Conservation (phyloP, 208 protist genomes). For the Phytomonas sp. region DNA sequence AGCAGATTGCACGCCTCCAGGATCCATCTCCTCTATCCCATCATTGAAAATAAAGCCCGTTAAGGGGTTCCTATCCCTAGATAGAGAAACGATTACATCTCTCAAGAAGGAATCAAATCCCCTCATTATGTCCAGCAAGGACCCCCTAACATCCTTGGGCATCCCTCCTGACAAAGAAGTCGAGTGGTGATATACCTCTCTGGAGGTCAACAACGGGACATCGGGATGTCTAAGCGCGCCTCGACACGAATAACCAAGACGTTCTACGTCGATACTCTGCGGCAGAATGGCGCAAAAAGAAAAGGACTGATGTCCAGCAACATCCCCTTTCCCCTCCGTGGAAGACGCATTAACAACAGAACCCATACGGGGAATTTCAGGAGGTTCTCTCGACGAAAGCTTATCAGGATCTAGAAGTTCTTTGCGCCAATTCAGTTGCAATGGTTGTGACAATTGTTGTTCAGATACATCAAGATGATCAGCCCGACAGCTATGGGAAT, state of each 20-base stretch:
- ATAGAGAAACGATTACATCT: not conserved
- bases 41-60: not conserved
- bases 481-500: not conserved
- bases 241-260: not conserved
- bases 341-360: not conserved
- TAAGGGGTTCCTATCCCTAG: not conserved
- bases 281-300: not conserved
- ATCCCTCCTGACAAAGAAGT: not conserved
- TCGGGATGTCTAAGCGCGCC: not conserved
- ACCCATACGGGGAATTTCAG: not conserved
- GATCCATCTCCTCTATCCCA: not conserved
- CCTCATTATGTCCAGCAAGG: not conserved
- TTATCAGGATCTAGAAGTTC: not conserved
- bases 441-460: not conserved
- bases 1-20: not conserved
- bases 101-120: not conserved
- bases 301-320: not conserved
- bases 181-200: not conserved
- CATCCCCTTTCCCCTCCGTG: not conserved
- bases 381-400: not conserved
- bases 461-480: not conserved
- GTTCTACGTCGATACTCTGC: not conserved
- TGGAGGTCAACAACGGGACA: not conserved
- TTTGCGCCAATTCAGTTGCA: not conserved
- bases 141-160: not conserved